Conservation (phyloP, 176 grass and related monocot species). For the Pontederia paniculata region DNA sequence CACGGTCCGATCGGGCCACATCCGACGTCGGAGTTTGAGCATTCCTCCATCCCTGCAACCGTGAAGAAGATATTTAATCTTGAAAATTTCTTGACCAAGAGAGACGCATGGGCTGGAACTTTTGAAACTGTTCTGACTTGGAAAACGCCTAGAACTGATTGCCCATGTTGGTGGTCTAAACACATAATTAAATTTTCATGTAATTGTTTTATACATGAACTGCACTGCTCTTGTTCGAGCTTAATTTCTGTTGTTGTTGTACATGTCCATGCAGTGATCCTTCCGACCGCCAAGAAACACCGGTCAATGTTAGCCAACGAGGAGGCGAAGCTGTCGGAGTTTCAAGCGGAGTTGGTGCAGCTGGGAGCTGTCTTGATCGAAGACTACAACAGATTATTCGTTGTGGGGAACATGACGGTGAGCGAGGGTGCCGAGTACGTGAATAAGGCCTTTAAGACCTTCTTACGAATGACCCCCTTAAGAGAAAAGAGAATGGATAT, state of each 20-base stretch:
- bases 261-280: background rate
- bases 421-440: conserved; percentile 39
- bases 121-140: conserved; percentile 55
- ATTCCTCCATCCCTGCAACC: conserved; percentile 73
- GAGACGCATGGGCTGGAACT: conserved; percentile 66
- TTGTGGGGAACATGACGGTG: conserved; percentile 74
- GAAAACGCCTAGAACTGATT: conserved; percentile 49
- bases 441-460: conserved; percentile 26
- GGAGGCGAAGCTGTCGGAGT: conserved; percentile 41
- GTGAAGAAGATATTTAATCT: conserved; percentile 85
- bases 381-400: conserved; percentile 37
- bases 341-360: conserved; percentile 71
- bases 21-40: conserved; percentile 61
- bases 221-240: too few relatives aligned
- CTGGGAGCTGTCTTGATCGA: conserved; percentile 55
- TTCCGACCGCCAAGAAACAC: too few relatives aligned
- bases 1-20: conserved; percentile 40
- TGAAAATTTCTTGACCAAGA: conserved; percentile 52
- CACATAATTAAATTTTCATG: too few relatives aligned
- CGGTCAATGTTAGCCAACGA: too few relatives aligned
- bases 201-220: background rate
- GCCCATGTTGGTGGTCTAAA: too few relatives aligned
- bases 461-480: too few relatives aligned
- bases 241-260: too few relatives aligned
- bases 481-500: too few relatives aligned